These are phyloP conservation scores for Fusarium falciforme DNA, from an alignment of 2,329 filamentous ascomycete species.

Conservation along the genomic window DNA sequence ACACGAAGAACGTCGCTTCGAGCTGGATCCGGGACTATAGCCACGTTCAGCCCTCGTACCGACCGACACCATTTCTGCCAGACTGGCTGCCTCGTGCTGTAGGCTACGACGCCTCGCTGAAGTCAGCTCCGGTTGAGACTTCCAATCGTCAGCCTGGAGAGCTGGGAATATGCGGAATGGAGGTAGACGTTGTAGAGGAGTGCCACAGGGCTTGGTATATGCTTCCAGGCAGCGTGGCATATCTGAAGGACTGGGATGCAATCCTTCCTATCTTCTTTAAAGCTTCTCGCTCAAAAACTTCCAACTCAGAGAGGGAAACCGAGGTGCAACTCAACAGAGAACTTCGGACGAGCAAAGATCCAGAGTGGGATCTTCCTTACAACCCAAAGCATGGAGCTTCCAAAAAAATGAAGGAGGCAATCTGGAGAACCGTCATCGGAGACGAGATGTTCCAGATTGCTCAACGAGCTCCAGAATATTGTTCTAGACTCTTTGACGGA, in stretches of 20 bases:
- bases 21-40: slow-evolving; percentile 12
- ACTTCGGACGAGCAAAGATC: background rate
- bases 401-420: slow-evolving; percentile 3
- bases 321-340: background rate
- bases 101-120: background rate
- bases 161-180: background rate
- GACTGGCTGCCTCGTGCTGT: background rate
- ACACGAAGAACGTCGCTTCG: background rate
- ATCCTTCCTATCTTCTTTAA: background rate
- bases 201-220: background rate
- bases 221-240: background rate
- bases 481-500: background rate
- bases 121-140: background rate
- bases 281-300: background rate
- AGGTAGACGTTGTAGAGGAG: background rate
- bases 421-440: background rate
- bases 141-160: background rate
- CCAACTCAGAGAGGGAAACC: background rate
- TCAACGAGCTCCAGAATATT: background rate
- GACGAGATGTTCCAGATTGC: background rate
- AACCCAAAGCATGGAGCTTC: background rate
- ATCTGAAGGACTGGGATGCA: background rate
- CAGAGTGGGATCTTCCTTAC: background rate
- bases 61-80: background rate
- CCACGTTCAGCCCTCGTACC: background rate